These are phyloP conservation scores for Wickerhamiella brachini DNA, from an alignment of 805 yeast species.

Conservation along the genomic window DNA sequence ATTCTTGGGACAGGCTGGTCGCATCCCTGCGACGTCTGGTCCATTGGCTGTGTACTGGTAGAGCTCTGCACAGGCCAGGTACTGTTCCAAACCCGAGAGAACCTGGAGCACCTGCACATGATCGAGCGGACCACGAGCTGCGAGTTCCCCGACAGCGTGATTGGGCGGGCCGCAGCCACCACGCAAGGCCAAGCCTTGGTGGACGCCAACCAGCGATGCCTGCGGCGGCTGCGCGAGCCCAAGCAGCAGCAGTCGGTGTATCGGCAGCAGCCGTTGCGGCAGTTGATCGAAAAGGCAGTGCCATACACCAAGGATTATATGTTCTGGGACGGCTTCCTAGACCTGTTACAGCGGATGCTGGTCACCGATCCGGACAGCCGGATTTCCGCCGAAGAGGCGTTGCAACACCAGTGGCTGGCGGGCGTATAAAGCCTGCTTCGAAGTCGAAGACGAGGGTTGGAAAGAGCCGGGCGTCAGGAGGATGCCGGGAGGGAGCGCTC, in stretches of 20 bases:
- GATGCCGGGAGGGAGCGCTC: no score
- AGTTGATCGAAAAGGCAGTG: constrained; percentile 10
- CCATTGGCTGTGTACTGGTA: constrained; percentile 82
- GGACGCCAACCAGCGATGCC: constrained; percentile 4
- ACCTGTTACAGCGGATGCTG: constrained; percentile 50
- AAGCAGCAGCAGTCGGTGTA: constrained; percentile 7
- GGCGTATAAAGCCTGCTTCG: not conserved
- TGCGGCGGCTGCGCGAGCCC: constrained; percentile 10
- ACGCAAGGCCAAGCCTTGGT: constrained; percentile 10
- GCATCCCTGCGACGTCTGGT: constrained; percentile 94
- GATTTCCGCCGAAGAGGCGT: constrained; percentile 61
- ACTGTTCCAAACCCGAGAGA: constrained; percentile 86
- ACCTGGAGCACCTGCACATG: constrained; percentile 86
- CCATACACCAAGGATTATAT: constrained; percentile 31
- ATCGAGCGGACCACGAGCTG: constrained; percentile 68
- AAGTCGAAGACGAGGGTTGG: no score
- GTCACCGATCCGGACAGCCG: constrained; percentile 60
- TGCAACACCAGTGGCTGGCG: constrained; percentile 68
- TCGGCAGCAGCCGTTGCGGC: constrained; percentile 9
- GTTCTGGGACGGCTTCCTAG: constrained; percentile 75
- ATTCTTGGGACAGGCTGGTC: constrained; percentile 95
- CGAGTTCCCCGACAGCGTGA: constrained; percentile 23
- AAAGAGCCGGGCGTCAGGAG: no score
- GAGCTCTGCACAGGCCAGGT: constrained; percentile 93
- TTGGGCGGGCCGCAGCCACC: constrained; percentile 16